Conservation (phyloP, 768 basidiomycete species). For the Amanita inopinata region DNA sequence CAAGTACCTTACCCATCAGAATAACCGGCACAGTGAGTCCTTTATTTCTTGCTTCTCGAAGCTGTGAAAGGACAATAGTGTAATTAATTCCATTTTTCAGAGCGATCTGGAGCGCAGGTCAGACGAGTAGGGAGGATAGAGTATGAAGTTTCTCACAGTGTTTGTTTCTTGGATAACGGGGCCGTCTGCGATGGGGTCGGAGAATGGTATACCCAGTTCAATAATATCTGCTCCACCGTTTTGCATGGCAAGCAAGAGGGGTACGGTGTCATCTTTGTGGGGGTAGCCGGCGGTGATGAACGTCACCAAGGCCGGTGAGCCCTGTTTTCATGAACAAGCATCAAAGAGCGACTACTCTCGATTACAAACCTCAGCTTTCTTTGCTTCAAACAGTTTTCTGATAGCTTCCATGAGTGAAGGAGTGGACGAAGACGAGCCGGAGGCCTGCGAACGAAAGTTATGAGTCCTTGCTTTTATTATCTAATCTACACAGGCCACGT, state of each 20-base stretch:
- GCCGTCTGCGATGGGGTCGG: conserved; percentile 94
- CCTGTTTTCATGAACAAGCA: conserved; percentile 24
- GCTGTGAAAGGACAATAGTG: conserved; percentile 56
- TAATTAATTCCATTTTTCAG: conserved; percentile 77
- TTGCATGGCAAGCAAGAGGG: conserved; percentile 86
- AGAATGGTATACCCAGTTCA: conserved; percentile 92
- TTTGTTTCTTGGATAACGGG: conserved; percentile 90
- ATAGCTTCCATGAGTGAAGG: conserved; percentile 52
- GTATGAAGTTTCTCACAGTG: conserved; percentile 45
- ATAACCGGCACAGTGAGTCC: conserved; percentile 82
- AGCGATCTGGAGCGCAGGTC: conserved; percentile 51
- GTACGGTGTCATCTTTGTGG: conserved; percentile 66
- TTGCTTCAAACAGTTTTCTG: conserved; percentile 59
- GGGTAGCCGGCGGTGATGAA: conserved; percentile 97
- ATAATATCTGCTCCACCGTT: conserved; percentile 90
- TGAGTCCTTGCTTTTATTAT: conserved; percentile 14
- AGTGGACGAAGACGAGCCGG: conserved; percentile 9
- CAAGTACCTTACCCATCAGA: conserved; percentile 69
- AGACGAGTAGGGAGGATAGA: conserved; percentile 2
- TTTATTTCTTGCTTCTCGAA: conserved; percentile 69
- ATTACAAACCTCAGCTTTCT: conserved; percentile 40
- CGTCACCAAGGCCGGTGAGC: conserved; percentile 59
- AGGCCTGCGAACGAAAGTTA: too few species aligned
- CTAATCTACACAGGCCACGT: conserved; percentile 18
- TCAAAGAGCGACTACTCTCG: background rate